Evolutionary conservation across 805 yeast genomes (phyloP).

Genomic region (Komagataella kurtzmanii): DNA sequence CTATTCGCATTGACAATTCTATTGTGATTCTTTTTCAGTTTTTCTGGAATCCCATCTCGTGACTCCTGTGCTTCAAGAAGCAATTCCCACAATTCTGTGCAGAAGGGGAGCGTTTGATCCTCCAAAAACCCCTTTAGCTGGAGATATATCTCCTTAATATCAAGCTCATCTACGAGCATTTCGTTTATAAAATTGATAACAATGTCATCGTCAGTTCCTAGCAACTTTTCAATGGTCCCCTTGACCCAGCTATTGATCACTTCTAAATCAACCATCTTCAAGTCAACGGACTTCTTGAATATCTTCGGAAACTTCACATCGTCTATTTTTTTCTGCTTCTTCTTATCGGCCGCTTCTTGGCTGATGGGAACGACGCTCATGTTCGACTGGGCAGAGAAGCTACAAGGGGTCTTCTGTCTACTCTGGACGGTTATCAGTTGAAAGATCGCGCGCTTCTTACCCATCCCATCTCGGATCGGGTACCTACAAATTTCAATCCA

Average conservation of each 20-base stretch:
- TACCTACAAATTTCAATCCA: background rate
- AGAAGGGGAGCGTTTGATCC: constrained; percentile 23
- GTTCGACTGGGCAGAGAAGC: background rate
- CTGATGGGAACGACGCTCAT: constrained; percentile 3
- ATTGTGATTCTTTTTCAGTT: constrained; percentile 9
- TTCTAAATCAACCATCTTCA: constrained; percentile 22
- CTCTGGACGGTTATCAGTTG: constrained; percentile 4
- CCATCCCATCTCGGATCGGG: background rate
- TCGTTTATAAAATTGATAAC: constrained; percentile 30
- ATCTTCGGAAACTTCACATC: constrained; percentile 19
- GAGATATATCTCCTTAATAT: constrained; percentile 24
- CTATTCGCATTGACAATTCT: background rate
- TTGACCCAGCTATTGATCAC: constrained; percentile 28
- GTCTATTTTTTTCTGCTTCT: constrained; percentile 6
- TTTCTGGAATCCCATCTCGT: constrained; percentile 29
- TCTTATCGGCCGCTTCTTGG: constrained; percentile 6
- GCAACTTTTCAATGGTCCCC: constrained; percentile 16
- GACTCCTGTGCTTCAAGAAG: constrained; percentile 29
- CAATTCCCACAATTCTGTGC: constrained; percentile 29
- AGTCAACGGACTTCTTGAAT: constrained; percentile 21
- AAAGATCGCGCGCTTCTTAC: background rate
- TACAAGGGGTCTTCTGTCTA: background rate
- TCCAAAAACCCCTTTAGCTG: constrained; percentile 34
- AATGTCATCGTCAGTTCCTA: constrained; percentile 38
- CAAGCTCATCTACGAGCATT: constrained; percentile 20